phyloP scores from a whole-genome alignment of 305 asterid species.

The Fraxinus paxiana region DNA sequence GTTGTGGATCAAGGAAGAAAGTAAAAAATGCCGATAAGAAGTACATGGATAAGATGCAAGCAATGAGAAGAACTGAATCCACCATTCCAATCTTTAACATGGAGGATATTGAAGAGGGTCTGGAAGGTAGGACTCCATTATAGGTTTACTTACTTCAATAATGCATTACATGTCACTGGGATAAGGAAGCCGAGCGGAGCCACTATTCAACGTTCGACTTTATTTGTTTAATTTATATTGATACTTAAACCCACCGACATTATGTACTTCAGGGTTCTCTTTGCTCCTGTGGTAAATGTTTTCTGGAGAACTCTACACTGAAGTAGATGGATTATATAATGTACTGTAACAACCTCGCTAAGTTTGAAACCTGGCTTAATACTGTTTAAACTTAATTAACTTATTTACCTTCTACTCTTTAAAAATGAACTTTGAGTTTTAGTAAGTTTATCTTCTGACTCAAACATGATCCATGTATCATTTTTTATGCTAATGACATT shows the following conservation, averaged over 20 bases:
- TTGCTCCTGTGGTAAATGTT: neutral
- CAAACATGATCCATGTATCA: neutral
- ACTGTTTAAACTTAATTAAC: neutral
- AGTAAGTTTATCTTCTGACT: neutral
- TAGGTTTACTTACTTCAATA: neutral
- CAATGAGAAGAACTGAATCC: constrained; percentile 62
- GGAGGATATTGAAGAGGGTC: constrained; percentile 79
- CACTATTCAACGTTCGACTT: neutral
- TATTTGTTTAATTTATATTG: neutral
- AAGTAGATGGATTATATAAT: neutral
- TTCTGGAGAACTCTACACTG: neutral
- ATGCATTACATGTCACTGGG: neutral
- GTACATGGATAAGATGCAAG: constrained; percentile 60
- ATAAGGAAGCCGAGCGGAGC: neutral
- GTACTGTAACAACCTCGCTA: neutral
- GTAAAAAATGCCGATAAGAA: constrained; percentile 51
- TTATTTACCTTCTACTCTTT: neutral
- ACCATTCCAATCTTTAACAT: constrained; percentile 67
- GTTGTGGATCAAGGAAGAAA: constrained; percentile 84
- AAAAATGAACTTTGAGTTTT: neutral
- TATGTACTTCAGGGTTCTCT: neutral
- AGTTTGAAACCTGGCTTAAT: neutral
- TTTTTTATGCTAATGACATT: constrained; percentile 5
- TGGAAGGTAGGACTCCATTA: constrained; percentile 50
- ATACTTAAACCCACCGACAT: neutral